These are phyloP conservation scores for Sphaerulina musiva DNA, from an alignment of 2,329 filamentous ascomycete genomes.

Conservation along the genomic window DNA sequence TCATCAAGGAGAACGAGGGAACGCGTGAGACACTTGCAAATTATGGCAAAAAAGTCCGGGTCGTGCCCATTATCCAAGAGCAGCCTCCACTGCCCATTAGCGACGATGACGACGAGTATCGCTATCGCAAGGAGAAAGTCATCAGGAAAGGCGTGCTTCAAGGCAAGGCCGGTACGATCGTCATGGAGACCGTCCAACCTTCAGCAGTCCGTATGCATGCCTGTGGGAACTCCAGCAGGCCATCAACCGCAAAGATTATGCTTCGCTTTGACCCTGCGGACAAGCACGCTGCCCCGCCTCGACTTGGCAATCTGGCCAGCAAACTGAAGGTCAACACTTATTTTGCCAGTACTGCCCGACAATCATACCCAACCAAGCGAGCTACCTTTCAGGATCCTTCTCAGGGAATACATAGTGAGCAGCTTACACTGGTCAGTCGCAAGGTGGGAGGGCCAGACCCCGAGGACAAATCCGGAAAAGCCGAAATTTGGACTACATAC, in stretches of 20 bases:
- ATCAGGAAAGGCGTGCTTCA: conserved; percentile 56
- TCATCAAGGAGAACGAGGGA: conserved; percentile 36
- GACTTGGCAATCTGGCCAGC: conserved; percentile 46
- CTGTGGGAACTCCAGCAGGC: conserved; percentile 33
- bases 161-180: conserved; percentile 52
- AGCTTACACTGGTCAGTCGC: conserved; percentile 48
- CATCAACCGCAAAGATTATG: conserved; percentile 50
- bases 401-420: conserved; percentile 49
- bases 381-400: conserved; percentile 41
- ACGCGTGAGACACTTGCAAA: conserved; percentile 43
- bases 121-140: conserved; percentile 52
- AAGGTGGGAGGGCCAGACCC: conserved; percentile 42
- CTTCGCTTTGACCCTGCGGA: conserved; percentile 56
- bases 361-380: conserved; percentile 43
- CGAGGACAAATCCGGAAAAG: neutral
- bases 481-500: conserved; percentile 45
- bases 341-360: conserved; percentile 48
- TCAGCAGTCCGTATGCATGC: conserved; percentile 47
- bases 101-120: conserved; percentile 45
- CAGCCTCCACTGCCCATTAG: conserved; percentile 53
- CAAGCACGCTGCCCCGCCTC: conserved; percentile 46
- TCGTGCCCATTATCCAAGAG: conserved; percentile 55
- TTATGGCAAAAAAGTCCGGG: conserved; percentile 50
- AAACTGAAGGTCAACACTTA: conserved; percentile 55
- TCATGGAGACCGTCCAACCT: conserved; percentile 54